Evolutionary conservation across 1,139 yeast species (phyloP).

Genomic region (Candida anutae): DNA sequence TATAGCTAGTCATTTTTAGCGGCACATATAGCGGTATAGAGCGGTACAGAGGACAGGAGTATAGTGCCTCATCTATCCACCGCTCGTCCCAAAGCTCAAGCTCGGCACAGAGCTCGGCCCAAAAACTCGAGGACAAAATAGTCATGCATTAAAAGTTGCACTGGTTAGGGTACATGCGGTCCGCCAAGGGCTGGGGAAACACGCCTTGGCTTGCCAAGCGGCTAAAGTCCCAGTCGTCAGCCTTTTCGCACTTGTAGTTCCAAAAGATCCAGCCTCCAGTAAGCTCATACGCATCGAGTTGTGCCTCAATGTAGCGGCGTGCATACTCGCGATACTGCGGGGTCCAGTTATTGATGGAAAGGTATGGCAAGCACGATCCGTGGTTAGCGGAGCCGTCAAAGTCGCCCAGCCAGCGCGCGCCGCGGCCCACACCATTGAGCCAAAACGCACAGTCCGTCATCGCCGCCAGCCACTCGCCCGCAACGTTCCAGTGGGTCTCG

Average conservation of each 20-base stretch:
- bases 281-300: conserved; percentile 72
- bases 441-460: conserved; percentile 87
- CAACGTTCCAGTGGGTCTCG: conserved; percentile 68
- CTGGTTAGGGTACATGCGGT: conserved; percentile 62
- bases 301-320: conserved; percentile 78
- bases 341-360: conserved; percentile 55
- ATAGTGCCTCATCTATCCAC: no score
- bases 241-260: conserved; percentile 84
- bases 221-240: conserved; percentile 82
- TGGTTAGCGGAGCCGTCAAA: conserved; percentile 42
- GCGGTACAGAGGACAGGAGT: no score
- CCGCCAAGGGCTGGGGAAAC: conserved; percentile 73
- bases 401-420: conserved; percentile 78
- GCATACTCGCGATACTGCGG: conserved; percentile 46
- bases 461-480: conserved; percentile 95
- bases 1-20: no score
- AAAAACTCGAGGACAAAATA: no score
- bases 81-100: no score
- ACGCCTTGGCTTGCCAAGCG: conserved; percentile 48
- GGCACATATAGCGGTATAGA: no score
- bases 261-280: conserved; percentile 82
- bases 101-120: no score
- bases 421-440: conserved; percentile 87
- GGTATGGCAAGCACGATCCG: conserved; percentile 59
- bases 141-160: conserved; percentile 30